A percentile compares a stretch with the other conserved stretches of the same genome.
These are phyloP conservation scores for Cyberlindnera sargentensis DNA, from an alignment of 805 yeast genomes.

Conservation along the genomic window DNA sequence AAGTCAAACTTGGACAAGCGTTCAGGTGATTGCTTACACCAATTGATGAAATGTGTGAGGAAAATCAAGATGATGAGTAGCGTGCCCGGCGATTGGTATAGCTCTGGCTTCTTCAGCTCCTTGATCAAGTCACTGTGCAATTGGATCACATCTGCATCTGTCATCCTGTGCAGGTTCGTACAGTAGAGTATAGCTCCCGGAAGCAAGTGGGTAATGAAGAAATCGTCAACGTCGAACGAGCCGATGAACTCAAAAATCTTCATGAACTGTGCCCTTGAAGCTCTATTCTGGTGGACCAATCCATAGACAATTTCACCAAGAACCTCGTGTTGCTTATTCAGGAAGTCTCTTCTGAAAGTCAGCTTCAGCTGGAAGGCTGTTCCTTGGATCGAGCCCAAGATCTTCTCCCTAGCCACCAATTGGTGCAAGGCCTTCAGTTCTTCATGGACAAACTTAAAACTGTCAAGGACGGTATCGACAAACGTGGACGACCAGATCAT, in stretches of 20 bases:
- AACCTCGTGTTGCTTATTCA: conserved; percentile 61
- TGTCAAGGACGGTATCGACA: conserved; percentile 38
- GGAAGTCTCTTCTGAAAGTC: conserved; percentile 52
- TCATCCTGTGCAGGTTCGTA: conserved; percentile 28
- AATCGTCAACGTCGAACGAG: conserved; percentile 51
- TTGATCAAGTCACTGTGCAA: conserved; percentile 32
- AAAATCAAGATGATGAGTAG: conserved; percentile 45
- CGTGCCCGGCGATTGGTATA: conserved; percentile 41
- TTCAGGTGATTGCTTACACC: conserved; percentile 50
- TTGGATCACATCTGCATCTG: conserved; percentile 31
- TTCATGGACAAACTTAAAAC: conserved; percentile 53
- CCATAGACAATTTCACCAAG: conserved; percentile 61
- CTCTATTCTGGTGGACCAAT: conserved; percentile 32
- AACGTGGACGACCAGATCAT: conserved; percentile 21
- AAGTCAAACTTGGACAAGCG: conserved; percentile 46
- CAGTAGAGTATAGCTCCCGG: conserved; percentile 50
- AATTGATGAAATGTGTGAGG: conserved; percentile 50
- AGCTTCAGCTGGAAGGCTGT: conserved; percentile 40
- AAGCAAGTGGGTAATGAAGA: conserved; percentile 54
- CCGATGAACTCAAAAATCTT: conserved; percentile 39
- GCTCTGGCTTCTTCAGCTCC: conserved; percentile 32
- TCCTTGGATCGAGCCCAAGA: conserved; percentile 44
- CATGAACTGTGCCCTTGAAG: conserved; percentile 29
- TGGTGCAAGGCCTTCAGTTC: conserved; percentile 50
- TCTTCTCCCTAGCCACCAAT: conserved; percentile 40